Conservation (phyloP, 202 grass and related monocot species). For the Tripidium arundinaceum region DNA sequence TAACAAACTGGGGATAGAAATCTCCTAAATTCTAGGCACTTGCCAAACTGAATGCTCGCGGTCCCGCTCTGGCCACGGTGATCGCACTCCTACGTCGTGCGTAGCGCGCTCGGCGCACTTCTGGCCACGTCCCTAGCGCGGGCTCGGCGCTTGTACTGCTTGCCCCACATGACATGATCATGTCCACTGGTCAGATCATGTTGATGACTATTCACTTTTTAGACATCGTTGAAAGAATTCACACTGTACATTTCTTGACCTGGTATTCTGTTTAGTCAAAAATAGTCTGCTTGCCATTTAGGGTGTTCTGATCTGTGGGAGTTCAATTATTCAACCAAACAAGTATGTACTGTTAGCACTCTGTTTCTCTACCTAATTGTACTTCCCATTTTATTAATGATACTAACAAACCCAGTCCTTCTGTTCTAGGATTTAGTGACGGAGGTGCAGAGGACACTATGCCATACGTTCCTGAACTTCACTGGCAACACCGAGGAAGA, state of each 20-base stretch:
- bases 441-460: slow-evolving; percentile 65
- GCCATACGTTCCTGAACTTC: slow-evolving; percentile 55
- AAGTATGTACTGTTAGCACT: background rate
- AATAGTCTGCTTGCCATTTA: background rate
- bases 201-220: slow-evolving; percentile 2
- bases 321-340: background rate
- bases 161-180: background rate
- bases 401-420: background rate
- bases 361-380: slow-evolving; percentile 15
- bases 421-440: slow-evolving; percentile 65
- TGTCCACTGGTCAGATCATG: slow-evolving; percentile 19
- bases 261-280: background rate
- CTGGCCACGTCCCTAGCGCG: background rate
- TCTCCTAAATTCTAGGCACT: background rate
- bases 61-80: background rate
- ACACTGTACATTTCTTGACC: background rate
- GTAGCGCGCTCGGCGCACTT: background rate
- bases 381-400: slow-evolving; percentile 1
- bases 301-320: background rate
- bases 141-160: background rate
- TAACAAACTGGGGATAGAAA: background rate
- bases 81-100: background rate
- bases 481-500: slow-evolving; percentile 65
- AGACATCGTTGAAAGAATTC: background rate
- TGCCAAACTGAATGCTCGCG: background rate